These are phyloP conservation scores for Nematocida displodere DNA, from an alignment of 371 early-diverging fungal species.

Conservation along the genomic window DNA sequence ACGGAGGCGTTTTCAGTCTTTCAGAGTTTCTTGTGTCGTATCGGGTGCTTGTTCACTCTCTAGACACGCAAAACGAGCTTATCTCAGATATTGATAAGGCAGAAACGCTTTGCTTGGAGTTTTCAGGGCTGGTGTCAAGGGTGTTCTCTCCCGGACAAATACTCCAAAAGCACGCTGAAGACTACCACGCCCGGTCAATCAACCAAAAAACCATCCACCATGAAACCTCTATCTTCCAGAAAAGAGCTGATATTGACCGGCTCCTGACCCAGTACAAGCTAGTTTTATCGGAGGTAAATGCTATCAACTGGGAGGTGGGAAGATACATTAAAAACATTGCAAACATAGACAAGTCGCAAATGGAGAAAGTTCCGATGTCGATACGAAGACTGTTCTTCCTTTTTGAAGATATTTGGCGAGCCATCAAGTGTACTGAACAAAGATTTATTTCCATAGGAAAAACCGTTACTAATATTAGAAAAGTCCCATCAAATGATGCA, in stretches of 20 bases:
- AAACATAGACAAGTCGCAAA: conserved; percentile 33
- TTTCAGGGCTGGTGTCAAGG: not conserved
- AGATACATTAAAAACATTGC: conserved; percentile 40
- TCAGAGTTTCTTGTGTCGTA: not conserved
- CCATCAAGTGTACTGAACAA: conserved; percentile 26
- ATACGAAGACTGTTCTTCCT: conserved; percentile 35
- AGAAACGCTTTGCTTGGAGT: not conserved
- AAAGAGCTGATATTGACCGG: conserved; percentile 2
- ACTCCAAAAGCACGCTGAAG: not conserved
- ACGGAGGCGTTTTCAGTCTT: not conserved
- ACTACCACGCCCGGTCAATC: not conserved
- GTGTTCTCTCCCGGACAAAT: not conserved
- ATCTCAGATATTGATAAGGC: not conserved
- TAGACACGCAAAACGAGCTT: not conserved
- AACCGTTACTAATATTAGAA: not conserved
- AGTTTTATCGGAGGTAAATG: conserved; percentile 20
- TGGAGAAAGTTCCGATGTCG: conserved; percentile 6
- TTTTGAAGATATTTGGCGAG: conserved; percentile 12
- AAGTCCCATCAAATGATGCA: not conserved
- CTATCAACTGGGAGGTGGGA: conserved; percentile 33
- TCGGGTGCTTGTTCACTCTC: not conserved
- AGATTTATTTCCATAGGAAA: not conserved
- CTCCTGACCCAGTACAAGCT: conserved; percentile 3
- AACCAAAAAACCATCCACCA: conserved; percentile 38
- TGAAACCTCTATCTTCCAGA: conserved; percentile 1